Conservation (phyloP, 495 filamentous ascomycete species). For the Parathielavia hyrcaniae region DNA sequence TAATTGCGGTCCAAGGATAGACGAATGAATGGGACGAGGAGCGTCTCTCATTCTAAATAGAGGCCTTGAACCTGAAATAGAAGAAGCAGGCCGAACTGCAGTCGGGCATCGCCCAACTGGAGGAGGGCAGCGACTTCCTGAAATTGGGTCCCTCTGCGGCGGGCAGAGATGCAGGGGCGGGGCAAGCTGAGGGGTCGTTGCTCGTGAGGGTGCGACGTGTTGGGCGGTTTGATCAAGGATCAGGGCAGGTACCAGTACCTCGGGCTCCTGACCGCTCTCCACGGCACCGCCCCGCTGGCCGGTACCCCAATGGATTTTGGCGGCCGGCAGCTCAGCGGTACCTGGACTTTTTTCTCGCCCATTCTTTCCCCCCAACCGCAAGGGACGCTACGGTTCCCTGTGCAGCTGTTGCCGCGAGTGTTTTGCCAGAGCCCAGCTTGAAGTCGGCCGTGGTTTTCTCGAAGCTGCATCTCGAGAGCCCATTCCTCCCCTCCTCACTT, state of each 20-base stretch:
- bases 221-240: no score
- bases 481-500: conserved; percentile 13
- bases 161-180: conserved; percentile 14
- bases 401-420: conserved; percentile 11
- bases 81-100: not conserved
- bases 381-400: conserved; percentile 15
- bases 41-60: not conserved
- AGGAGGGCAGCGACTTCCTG: no score
- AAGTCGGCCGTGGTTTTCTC: conserved; percentile 14
- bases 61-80: not conserved
- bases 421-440: conserved; percentile 11
- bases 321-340: conserved; percentile 20
- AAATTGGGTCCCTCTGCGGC: conserved; percentile 10
- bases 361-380: conserved; percentile 17
- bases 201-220: conserved; percentile 3
- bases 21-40: not conserved
- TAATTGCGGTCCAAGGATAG: not conserved
- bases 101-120: conserved; percentile 11
- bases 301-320: conserved; percentile 33
- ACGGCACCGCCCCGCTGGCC: conserved; percentile 26
- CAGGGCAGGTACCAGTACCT: conserved; percentile 33
- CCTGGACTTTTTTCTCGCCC: conserved; percentile 25
- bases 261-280: conserved; percentile 26
- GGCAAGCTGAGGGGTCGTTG: conserved; percentile 4
- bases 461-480: conserved; percentile 17